phyloP scores from a whole-genome alignment of 2,329 filamentous ascomycete genomes.

The Alternaria infectoria region DNA sequence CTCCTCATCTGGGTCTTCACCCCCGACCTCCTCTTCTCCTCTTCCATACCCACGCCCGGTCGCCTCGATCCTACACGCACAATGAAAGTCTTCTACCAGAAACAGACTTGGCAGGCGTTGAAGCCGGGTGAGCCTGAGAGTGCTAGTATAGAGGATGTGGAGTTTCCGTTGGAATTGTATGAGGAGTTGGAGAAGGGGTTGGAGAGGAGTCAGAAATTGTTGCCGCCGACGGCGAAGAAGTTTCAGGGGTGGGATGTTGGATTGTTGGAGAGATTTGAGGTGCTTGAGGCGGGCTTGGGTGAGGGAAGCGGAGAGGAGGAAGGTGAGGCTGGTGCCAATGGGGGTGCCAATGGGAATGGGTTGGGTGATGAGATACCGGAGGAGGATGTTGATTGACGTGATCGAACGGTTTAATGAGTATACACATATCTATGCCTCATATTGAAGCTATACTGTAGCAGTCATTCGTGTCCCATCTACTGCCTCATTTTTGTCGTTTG shows the following conservation, averaged over 20 bases:
- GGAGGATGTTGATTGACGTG: conserved; percentile 7
- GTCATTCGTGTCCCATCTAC: not conserved
- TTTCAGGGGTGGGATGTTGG: conserved; percentile 74
- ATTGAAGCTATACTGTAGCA: not conserved
- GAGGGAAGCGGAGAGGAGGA: not conserved
- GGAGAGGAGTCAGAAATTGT: conserved; percentile 55
- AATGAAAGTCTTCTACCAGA: conserved; percentile 64
- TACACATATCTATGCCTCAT: not conserved
- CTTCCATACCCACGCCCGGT: conserved; percentile 39
- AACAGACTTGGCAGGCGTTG: conserved; percentile 29
- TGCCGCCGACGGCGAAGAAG: conserved; percentile 63
- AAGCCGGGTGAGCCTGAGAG: conserved; percentile 45
- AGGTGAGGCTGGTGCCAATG: not conserved
- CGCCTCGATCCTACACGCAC: conserved; percentile 54
- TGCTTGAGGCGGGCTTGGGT: conserved; percentile 18
- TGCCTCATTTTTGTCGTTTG: not conserved
- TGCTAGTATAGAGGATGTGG: conserved; percentile 58
- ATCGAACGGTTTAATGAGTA: not conserved
- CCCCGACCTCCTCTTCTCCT: conserved; percentile 64
- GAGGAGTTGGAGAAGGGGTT: conserved; percentile 54
- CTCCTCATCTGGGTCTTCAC: conserved; percentile 66
- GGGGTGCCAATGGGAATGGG: not conserved
- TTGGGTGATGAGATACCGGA: not conserved
- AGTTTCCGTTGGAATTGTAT: conserved; percentile 60
- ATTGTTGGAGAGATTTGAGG: conserved; percentile 62